Evolutionary conservation across 1,284 basidiomycete species (phyloP).

Genomic region (Polyporus tsugae): DNA sequence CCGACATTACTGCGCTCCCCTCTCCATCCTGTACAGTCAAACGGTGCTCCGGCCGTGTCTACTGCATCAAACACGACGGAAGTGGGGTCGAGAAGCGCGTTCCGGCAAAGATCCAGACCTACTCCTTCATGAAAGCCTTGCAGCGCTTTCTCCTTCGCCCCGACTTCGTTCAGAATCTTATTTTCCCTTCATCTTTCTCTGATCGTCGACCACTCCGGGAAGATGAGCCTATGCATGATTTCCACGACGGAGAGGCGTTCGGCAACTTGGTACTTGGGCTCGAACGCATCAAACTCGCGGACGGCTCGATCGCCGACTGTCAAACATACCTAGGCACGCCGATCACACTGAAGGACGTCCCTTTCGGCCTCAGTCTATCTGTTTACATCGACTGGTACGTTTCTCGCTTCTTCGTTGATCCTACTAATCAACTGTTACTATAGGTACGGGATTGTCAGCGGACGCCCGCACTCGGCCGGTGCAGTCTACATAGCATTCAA

Average conservation of each 20-base stretch:
- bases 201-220: neutral
- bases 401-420: too few species aligned
- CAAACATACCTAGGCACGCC: neutral
- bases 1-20: neutral
- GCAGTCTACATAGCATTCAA: conserved; percentile 39
- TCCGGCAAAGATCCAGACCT: neutral
- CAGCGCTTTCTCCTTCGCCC: conserved; percentile 1
- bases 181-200: neutral
- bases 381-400: conserved; percentile 42
- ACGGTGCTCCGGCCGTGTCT: neutral
- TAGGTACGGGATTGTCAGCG: conserved; percentile 38
- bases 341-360: neutral
- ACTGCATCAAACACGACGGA: neutral
- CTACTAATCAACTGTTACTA: neutral
- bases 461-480: conserved; percentile 40
- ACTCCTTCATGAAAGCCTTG: neutral
- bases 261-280: neutral
- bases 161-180: neutral
- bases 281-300: neutral
- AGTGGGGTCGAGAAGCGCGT: neutral
- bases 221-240: conserved; percentile 13
- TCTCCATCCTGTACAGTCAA: neutral
- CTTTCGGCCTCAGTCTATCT: conserved; percentile 35
- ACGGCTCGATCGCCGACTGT: neutral
- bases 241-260: conserved; percentile 5